Evolutionary conservation across 768 basidiomycete genomes (phyloP).

Genomic region (Naganishia vishniacii): DNA sequence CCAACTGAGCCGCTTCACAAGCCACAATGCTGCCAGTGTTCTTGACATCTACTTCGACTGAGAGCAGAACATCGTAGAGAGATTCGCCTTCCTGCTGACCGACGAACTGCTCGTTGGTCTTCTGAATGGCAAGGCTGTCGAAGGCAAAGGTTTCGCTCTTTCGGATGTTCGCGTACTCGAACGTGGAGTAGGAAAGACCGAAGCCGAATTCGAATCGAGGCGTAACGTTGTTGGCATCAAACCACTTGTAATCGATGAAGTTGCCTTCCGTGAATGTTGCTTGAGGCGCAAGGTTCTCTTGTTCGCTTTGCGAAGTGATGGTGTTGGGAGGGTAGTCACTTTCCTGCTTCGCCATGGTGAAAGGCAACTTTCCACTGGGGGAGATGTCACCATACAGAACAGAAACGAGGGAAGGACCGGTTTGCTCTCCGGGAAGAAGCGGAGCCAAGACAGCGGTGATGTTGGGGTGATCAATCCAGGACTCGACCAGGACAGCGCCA

Average conservation of each 20-base stretch:
- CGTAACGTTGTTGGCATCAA: slow-evolving; percentile 42
- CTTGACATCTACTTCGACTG: slow-evolving; percentile 41
- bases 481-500: slow-evolving; percentile 20
- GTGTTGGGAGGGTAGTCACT: slow-evolving; percentile 44
- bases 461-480: slow-evolving; percentile 45
- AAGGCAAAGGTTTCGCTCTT: slow-evolving; percentile 32
- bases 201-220: slow-evolving; percentile 48
- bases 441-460: slow-evolving; percentile 45
- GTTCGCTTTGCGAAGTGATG: slow-evolving; percentile 28
- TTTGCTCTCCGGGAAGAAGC: slow-evolving; percentile 38
- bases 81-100: slow-evolving; percentile 32
- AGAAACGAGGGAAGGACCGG: slow-evolving; percentile 39
- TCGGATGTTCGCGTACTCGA: slow-evolving; percentile 37
- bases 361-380: slow-evolving; percentile 43
- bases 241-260: slow-evolving; percentile 48
- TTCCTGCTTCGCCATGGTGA: slow-evolving; percentile 42
- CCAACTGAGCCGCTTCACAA: slow-evolving; percentile 49
- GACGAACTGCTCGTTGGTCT: slow-evolving; percentile 44
- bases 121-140: slow-evolving; percentile 41
- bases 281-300: slow-evolving; percentile 31
- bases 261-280: slow-evolving; percentile 44
- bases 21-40: slow-evolving; percentile 47
- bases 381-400: slow-evolving; percentile 44
- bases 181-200: slow-evolving; percentile 46
- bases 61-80: slow-evolving; percentile 46